Percentiles rank a stretch among this genome's conserved stretches.
Evolutionary conservation across 148 eudicot genomes (phyloP).

Genomic region (Silene latifolia): DNA sequence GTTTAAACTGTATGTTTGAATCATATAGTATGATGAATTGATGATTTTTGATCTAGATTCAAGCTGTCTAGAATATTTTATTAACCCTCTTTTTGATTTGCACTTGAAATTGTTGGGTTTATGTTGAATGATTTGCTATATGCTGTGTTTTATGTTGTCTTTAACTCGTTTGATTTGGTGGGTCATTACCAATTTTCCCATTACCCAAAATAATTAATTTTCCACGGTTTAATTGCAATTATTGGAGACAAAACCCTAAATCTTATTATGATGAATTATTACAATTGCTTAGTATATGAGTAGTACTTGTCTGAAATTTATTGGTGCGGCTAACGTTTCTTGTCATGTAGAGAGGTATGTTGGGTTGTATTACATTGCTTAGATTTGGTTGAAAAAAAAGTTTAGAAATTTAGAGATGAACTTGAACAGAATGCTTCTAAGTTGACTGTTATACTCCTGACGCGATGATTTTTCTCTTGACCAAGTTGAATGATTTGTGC

Average conservation of each 20-base stretch:
- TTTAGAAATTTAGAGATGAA: neutral
- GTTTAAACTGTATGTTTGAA: too few relatives aligned
- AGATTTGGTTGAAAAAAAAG: neutral
- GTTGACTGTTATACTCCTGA: neutral
- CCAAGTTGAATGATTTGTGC: neutral
- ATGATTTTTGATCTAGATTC: too few relatives aligned
- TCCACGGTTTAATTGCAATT: neutral
- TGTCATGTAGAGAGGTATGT: too few relatives aligned
- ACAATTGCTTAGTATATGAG: neutral
- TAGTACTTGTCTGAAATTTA: neutral
- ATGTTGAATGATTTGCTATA: neutral
- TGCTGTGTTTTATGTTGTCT: neutral
- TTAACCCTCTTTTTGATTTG: too few relatives aligned
- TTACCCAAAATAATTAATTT: neutral
- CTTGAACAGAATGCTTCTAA: conserved; percentile 7
- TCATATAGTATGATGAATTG: too few relatives aligned
- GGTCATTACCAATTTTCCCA: neutral
- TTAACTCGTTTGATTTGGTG: conserved; percentile 1
- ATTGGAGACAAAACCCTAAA: neutral
- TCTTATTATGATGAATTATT: neutral
- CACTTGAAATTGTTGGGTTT: neutral
- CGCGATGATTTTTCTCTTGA: neutral
- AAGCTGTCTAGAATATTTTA: too few relatives aligned
- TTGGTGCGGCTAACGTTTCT: neutral
- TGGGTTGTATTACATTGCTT: too few relatives aligned